Evolutionary conservation across 345 rosid genomes (phyloP), one percentile per base, ranked within the genome.

Genomic region (Salix koriyanagi): DNA sequence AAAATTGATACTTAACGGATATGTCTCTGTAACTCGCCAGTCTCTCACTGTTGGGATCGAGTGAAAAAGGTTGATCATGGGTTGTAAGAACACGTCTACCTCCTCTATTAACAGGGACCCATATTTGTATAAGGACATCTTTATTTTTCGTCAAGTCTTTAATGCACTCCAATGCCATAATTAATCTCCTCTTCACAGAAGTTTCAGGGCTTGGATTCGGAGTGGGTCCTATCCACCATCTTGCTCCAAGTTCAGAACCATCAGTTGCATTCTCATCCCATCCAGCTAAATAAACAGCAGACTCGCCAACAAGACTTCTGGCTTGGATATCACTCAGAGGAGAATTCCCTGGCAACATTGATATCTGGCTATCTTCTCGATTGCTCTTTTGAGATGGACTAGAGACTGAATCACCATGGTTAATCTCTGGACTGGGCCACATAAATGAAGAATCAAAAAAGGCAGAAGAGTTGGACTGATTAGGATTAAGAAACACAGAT

Each of bases 31-130:
- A 95, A 77, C 81, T 88, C 16, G 90, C 90, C 69, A 95, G 91
- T 75, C 85, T 88, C 75, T 80, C 83, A 81, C 93, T 82, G 82
- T 79, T 78, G 0, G 87, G 85, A 79, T 85, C 91, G 18, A 89
- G 86, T n/a, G 91, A 83, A 77, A 88, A 95, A 67, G 89, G 97
- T 70, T 90, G 97, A 65, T 88, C 87, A 62, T 77, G 83, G 39
- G 96, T 93, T 8, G 93, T 90, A 39, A 93, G 77, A 75, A 93
- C 86, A 12, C 79, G 85, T 65, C 85, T 85, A 21, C 92, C 90
- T 16, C 90, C 97, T 85, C 92, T 82, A 71, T 86, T 83, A 71
- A 88, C 88, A 13, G 99, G 99, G 50, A 95, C 86, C 99, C 99
- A 95, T 41, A 95, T 28, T 75, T 95, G 99, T 75, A 95, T 83